A percentile compares a stretch with the other conserved stretches of the same genome.
phyloP scores from a whole-genome alignment of 129 eudicot species.

The Escallonia herrerae region DNA sequence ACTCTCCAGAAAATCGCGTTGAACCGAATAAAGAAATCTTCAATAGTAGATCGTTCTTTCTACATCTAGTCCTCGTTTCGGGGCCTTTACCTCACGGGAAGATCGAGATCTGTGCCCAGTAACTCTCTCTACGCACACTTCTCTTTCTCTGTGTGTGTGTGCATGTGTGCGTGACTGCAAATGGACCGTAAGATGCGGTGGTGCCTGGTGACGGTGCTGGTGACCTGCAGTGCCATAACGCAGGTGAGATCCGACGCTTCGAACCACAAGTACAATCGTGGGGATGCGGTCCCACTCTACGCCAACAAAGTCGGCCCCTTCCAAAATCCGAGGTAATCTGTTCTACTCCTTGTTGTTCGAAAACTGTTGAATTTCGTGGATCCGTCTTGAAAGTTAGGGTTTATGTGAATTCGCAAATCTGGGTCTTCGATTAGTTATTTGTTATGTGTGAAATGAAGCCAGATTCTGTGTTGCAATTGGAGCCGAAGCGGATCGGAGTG shows the following conservation, averaged over 20 bases:
- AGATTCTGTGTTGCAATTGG: too few species aligned
- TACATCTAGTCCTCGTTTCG: background rate
- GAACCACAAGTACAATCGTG: constrained; percentile 46
- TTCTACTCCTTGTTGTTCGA: background rate
- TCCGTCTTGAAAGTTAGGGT: background rate
- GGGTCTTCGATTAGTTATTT: too few species aligned
- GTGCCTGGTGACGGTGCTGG: constrained; percentile 16
- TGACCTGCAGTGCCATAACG: background rate
- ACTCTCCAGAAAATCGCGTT: constrained; percentile 4
- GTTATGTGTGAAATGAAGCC: too few species aligned
- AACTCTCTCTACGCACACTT: background rate
- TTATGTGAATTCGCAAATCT: background rate
- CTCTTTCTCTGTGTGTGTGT: constrained; percentile 6
- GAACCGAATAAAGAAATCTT: background rate
- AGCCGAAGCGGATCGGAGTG: too few species aligned
- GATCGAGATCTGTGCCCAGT: constrained; percentile 3
- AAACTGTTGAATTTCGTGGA: background rate
- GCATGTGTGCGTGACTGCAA: background rate
- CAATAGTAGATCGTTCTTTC: background rate
- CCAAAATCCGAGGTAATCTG: constrained; percentile 51
- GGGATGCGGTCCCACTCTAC: constrained; percentile 51
- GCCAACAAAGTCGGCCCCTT: constrained; percentile 65
- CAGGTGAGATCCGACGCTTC: constrained; percentile 39
- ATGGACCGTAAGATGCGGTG: constrained; percentile 13
- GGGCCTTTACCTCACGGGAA: background rate